A percentile compares a stretch with the other conserved stretches of the same genome.
phyloP scores from a whole-genome alignment of 139 green algal species.

The Chlamydomonas asymmetrica region DNA sequence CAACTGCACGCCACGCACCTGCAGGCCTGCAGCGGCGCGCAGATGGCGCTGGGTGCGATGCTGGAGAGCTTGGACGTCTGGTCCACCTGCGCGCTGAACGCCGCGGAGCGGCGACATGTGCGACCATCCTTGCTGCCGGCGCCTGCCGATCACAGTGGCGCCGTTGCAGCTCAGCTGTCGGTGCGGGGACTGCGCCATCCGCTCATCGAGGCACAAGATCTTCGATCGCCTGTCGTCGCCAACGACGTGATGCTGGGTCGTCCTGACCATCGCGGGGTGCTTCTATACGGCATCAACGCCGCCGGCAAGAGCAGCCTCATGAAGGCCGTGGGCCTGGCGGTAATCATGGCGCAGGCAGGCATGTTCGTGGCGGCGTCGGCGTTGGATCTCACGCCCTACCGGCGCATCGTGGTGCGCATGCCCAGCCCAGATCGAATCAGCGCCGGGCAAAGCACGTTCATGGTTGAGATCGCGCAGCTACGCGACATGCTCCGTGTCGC shows the following conservation, averaged over 20 bases:
- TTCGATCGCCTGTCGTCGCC: neutral
- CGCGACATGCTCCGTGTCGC: neutral
- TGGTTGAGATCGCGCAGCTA: slow-evolving; percentile 1
- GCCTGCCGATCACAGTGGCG: no score
- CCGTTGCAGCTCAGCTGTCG: no score
- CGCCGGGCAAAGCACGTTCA: slow-evolving; percentile 1
- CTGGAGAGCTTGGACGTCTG: no score
- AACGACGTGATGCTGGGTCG: neutral
- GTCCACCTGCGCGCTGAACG: no score
- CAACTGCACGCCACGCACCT: no score
- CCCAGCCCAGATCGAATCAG: neutral
- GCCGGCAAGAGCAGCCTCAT: neutral
- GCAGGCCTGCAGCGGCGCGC: no score
- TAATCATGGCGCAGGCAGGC: neutral
- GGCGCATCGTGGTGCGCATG: neutral
- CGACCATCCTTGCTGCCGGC: no score
- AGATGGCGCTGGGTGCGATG: no score
- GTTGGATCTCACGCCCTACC: neutral
- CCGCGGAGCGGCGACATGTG: no score
- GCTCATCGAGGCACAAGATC: neutral
- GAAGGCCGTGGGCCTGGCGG: slow-evolving; percentile 1
- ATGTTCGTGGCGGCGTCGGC: neutral
- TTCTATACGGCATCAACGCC: neutral
- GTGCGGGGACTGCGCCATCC: neutral
- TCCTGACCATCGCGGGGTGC: neutral